Base-by-base conservation (phyloP, 352 stramenopile genomes). In the Phytopythium ostracodes region DNA sequence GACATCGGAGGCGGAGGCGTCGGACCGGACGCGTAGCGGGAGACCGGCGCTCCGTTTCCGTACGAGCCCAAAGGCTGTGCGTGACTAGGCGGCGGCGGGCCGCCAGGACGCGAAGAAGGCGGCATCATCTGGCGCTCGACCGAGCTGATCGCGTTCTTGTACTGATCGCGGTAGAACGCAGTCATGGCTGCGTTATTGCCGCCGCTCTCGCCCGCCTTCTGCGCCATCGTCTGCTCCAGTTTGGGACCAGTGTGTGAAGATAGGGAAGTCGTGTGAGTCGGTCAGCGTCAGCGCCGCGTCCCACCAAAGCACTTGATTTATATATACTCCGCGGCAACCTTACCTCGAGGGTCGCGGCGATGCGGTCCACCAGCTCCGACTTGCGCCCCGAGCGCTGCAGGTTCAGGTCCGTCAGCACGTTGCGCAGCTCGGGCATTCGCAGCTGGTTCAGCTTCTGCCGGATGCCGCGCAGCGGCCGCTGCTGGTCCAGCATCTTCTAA, bases 331-430 rank as follows among this genome's bases (percentile, higher is more conserved):
- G n/a, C n/a, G 15, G 15, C n/a, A 24, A 7, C 60, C 56, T 15
- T 29, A 92, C 82, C 80, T 91, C 78, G 9, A 92, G 51, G 40
- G 87, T 73, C 2, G 58, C 36, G 12, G 77, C 76, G 59, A 94
- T 89, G 67, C 85, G 82, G 44, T 91, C 81, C 33, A 92, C 80
- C 49, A 94, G 76, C 59, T 94, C 85, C 46, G 75, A 77, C 65
- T 94, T 94, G 64, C 79, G 81, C 18, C 85, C 85, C 6, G 79
- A 88, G 47, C 80, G 82, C 63, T 76, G 62, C 56, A 94, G 64
- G 52, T 87, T 90, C 46, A 94, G 69, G 57, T 83, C 74, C 57
- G 76, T 71, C 31, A 92, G 73, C 55, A 94, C 71, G 68, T 78
- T 75, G 66, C 85, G 82, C 66, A 94, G 74, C 68, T 94, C 83